Percentiles rank a stretch among this genome's conserved stretches.
Conservation (phyloP, 768 basidiomycete species). For the Podaxis pistillaris region DNA sequence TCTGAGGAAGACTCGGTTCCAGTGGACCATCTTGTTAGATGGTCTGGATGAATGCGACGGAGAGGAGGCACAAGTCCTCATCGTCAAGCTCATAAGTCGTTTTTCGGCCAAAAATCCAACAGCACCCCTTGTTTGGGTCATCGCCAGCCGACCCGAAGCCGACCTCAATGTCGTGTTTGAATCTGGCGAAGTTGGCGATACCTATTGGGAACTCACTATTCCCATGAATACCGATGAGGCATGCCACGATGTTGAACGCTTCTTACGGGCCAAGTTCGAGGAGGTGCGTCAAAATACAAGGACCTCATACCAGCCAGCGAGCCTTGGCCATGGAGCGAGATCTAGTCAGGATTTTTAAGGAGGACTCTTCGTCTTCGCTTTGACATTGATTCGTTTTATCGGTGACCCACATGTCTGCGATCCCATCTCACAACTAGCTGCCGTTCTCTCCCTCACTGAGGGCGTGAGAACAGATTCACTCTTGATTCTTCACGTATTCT, state of each 20-base stretch:
- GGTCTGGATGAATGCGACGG: conserved; percentile 1
- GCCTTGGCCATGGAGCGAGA: neutral
- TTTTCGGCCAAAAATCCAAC: neutral
- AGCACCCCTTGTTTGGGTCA: neutral
- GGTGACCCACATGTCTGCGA: neutral
- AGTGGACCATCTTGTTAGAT: neutral
- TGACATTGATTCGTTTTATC: neutral
- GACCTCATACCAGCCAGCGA: neutral
- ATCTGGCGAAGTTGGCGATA: neutral
- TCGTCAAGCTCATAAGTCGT: neutral
- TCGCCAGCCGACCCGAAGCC: neutral
- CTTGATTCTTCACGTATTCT: neutral
- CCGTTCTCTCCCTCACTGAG: neutral
- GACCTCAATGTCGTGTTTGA: neutral
- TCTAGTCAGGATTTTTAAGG: neutral
- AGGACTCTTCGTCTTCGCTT: neutral
- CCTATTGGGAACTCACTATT: neutral
- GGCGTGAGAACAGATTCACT: neutral
- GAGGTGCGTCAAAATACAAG: neutral
- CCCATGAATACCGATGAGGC: neutral
- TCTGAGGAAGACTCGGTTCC: no score
- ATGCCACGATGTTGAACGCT: neutral
- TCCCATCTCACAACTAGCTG: neutral
- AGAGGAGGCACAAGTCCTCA: neutral
- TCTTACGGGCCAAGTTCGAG: neutral